Conservation (phyloP, 306 rosid genomes). For the Vachellia pachyceras region DNA sequence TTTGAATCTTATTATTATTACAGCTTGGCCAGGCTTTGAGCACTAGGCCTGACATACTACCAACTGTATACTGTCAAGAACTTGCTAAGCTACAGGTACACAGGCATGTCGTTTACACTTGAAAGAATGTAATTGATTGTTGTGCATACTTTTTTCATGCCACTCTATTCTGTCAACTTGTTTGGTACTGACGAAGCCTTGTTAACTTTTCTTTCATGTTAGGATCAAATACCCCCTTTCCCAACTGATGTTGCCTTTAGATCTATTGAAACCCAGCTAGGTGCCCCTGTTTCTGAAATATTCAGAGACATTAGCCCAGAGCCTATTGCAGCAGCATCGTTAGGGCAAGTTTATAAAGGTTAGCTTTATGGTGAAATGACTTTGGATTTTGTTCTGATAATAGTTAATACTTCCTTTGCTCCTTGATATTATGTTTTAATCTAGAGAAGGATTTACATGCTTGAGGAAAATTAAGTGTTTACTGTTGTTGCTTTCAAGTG, state of each 20-base stretch:
- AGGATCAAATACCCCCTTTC: slow-evolving; percentile 99
- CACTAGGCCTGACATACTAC: slow-evolving; percentile 91
- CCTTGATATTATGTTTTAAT: slow-evolving; percentile 27
- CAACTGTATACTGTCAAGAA: slow-evolving; percentile 87
- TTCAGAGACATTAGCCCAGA: slow-evolving; percentile 75
- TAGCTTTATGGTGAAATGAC: slow-evolving; percentile 33
- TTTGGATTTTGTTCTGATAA: slow-evolving; percentile 13
- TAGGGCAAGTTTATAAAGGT: slow-evolving; percentile 99
- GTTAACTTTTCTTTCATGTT: slow-evolving; percentile 29
- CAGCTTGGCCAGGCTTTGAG: slow-evolving; percentile 99
- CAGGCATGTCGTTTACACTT: slow-evolving; percentile 38
- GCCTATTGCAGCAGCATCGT: slow-evolving; percentile 95
- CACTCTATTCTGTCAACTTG: slow-evolving; percentile 17
- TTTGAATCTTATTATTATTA: slow-evolving; percentile 47
- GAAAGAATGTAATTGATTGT: slow-evolving; percentile 34
- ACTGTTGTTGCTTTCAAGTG: slow-evolving; percentile 78
- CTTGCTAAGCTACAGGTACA: slow-evolving; percentile 87
- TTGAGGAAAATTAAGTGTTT: slow-evolving; percentile 56
- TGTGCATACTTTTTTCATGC: slow-evolving; percentile 29
- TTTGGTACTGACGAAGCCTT: slow-evolving; percentile 20
- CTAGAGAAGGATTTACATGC: slow-evolving; percentile 32
- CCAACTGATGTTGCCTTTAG: slow-evolving; percentile 74
- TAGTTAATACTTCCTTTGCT: slow-evolving; percentile 16
- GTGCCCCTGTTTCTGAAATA: slow-evolving; percentile 66
- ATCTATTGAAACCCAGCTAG: slow-evolving; percentile 83